phyloP scores from a whole-genome alignment of 208 protist genomes.

The Crithidia fasciculata region DNA sequence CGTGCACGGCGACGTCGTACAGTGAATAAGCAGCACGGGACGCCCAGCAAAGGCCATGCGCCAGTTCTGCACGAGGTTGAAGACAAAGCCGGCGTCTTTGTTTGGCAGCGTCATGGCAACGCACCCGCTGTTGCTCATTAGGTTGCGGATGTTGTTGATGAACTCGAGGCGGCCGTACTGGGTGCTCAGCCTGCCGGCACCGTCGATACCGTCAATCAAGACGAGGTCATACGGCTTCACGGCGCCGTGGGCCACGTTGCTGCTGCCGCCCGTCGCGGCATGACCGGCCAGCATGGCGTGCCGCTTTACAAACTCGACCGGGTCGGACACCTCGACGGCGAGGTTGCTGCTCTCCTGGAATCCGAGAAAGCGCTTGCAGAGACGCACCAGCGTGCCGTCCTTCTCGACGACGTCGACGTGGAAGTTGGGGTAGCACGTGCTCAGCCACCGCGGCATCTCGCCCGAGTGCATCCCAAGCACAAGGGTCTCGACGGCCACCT shows the following conservation, averaged over 20 bases:
- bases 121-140: conserved; percentile 67
- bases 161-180: conserved; percentile 83
- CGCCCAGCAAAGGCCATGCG: conserved; percentile 82
- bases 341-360: conserved; percentile 85
- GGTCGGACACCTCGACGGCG: conserved; percentile 60
- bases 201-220: conserved; percentile 79
- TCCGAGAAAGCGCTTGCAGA: conserved; percentile 78
- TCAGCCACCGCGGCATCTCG: conserved; percentile 84
- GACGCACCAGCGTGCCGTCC: conserved; percentile 80
- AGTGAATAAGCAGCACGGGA: conserved; percentile 85
- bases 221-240: conserved; percentile 74
- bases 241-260: conserved; percentile 1
- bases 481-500: conserved; percentile 69
- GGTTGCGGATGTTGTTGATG: conserved; percentile 71
- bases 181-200: conserved; percentile 64
- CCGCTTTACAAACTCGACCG: conserved; percentile 67
- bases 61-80: conserved; percentile 89
- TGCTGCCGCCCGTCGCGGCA: conserved; percentile 12
- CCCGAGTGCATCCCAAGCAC: conserved; percentile 86
- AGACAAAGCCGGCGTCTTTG: conserved; percentile 68
- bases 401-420: conserved; percentile 84
- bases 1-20: conserved; percentile 73
- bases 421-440: conserved; percentile 83
- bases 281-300: conserved; percentile 30
- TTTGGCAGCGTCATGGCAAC: conserved; percentile 81